These are phyloP conservation scores for Heracleum sosnowskyi DNA, from an alignment of 129 eudicot genomes.

Conservation along the genomic window DNA sequence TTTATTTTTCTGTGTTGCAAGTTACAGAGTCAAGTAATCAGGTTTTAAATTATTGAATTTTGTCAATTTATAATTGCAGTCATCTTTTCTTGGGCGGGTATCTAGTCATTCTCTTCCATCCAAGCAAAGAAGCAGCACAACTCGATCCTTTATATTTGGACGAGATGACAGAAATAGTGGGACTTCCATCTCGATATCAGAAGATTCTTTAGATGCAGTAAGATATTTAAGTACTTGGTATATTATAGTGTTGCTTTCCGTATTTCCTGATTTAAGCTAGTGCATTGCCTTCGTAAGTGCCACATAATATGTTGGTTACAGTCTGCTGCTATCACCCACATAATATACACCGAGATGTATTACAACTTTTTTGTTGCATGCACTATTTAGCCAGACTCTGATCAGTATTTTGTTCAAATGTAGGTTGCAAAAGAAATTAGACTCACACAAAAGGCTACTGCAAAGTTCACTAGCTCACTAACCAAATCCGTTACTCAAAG, in stretches of 20 bases:
- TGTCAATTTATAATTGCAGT: slow-evolving; percentile 34
- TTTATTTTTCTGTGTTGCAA: neutral
- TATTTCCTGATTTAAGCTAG: neutral
- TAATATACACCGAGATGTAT: neutral
- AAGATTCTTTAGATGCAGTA: slow-evolving; percentile 55
- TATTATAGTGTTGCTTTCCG: neutral
- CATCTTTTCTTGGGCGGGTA: slow-evolving; percentile 60
- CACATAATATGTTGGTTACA: neutral
- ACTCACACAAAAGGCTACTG: slow-evolving; percentile 39
- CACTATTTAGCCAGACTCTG: neutral
- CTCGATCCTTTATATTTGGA: slow-evolving; percentile 62
- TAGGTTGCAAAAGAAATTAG: slow-evolving; percentile 45
- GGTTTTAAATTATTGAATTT: neutral
- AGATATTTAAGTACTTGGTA: slow-evolving; percentile 16
- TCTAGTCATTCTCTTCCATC: slow-evolving; percentile 41
- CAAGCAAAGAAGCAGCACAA: slow-evolving; percentile 40
- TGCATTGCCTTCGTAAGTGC: neutral
- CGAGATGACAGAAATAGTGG: slow-evolving; percentile 92
- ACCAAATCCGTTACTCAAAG: slow-evolving; percentile 32
- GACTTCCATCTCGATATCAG: slow-evolving; percentile 51
- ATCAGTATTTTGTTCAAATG: neutral
- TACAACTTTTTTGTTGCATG: neutral
- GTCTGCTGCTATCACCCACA: neutral
- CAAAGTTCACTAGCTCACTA: slow-evolving; percentile 52
- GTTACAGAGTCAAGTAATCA: neutral